A percentile compares a stretch with the other conserved stretches of the same genome.
Conservation (phyloP, 306 rosid genomes). For the Glycine soja region DNA sequence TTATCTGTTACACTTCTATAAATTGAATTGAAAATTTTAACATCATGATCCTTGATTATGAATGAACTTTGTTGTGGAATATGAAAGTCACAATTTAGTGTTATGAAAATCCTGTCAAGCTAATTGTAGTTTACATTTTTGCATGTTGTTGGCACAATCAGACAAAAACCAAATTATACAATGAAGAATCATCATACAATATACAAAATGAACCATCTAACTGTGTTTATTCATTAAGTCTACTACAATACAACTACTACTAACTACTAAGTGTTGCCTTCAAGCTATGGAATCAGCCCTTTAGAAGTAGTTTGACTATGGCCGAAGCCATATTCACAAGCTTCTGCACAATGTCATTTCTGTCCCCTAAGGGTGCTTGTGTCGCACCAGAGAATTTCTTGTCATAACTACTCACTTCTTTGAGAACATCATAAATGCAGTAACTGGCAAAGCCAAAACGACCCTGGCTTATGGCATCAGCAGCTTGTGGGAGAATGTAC, state of each 20-base stretch:
- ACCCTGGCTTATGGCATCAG: slow-evolving; percentile 59
- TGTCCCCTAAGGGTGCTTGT: slow-evolving; percentile 50
- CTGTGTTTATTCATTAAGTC: background rate
- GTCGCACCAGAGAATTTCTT: slow-evolving; percentile 45
- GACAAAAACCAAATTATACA: slow-evolving; percentile 49
- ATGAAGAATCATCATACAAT: slow-evolving; percentile 10
- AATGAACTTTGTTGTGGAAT: slow-evolving; percentile 11
- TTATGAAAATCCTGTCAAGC: slow-evolving; percentile 21
- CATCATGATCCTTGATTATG: slow-evolving; percentile 28
- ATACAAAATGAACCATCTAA: slow-evolving; percentile 18
- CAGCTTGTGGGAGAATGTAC: slow-evolving; percentile 75
- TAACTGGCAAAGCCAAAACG: slow-evolving; percentile 63
- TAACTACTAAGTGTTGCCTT: background rate
- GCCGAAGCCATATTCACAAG: slow-evolving; percentile 62
- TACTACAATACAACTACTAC: background rate
- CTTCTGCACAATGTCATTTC: slow-evolving; percentile 57
- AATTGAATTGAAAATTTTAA: slow-evolving; percentile 26
- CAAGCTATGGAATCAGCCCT: slow-evolving; percentile 43
- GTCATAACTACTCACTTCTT: slow-evolving; percentile 60
- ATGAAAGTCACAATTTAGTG: background rate
- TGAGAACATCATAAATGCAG: slow-evolving; percentile 64
- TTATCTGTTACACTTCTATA: slow-evolving; percentile 17
- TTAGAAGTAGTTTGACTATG: slow-evolving; percentile 51
- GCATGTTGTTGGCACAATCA: slow-evolving; percentile 33
- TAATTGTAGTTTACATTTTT: slow-evolving; percentile 36